Percentiles rank a stretch among this genome's conserved stretches.
These are phyloP conservation scores for Glycyrrhiza uralensis DNA, from an alignment of 306 rosid genomes.

Conservation along the genomic window DNA sequence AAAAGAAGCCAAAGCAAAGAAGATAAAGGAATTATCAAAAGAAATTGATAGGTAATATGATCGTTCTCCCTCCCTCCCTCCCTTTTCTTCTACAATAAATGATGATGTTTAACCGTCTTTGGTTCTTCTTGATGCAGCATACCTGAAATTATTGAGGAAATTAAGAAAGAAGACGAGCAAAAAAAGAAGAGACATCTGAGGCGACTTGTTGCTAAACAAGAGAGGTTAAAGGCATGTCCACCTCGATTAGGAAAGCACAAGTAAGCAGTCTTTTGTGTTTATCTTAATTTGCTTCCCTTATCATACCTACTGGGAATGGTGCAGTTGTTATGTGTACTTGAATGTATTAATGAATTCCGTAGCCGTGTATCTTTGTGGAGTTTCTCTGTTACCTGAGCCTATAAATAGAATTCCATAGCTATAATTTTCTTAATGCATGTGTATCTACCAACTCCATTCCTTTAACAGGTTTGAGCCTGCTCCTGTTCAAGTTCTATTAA, in stretches of 20 bases:
- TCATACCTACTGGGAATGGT: not conserved
- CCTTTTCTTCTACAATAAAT: not conserved
- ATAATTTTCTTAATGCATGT: not conserved
- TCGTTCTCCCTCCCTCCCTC: not conserved
- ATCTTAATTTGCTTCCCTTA: not conserved
- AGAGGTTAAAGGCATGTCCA: constrained; percentile 63
- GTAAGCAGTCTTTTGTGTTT: constrained; percentile 40
- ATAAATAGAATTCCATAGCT: not conserved
- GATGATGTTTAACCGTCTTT: not conserved
- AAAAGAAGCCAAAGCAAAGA: constrained; percentile 58
- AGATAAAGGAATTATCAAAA: constrained; percentile 51
- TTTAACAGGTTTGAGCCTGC: constrained; percentile 78
- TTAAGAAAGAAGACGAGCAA: constrained; percentile 71
- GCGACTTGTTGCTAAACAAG: constrained; percentile 68
- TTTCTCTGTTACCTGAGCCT: not conserved
- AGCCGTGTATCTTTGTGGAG: not conserved
- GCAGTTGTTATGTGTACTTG: not conserved
- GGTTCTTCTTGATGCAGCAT: constrained; percentile 45
- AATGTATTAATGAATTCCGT: not conserved
- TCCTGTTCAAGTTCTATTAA: constrained; percentile 77
- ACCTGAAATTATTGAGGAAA: constrained; percentile 63
- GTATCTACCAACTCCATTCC: not conserved
- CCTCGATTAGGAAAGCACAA: constrained; percentile 88
- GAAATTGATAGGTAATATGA: constrained; percentile 76
- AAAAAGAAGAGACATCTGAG: constrained; percentile 57